Evolutionary conservation across 2,329 filamentous ascomycete genomes (phyloP).

Genomic region (Colletotrichum lindemuthianum): DNA sequence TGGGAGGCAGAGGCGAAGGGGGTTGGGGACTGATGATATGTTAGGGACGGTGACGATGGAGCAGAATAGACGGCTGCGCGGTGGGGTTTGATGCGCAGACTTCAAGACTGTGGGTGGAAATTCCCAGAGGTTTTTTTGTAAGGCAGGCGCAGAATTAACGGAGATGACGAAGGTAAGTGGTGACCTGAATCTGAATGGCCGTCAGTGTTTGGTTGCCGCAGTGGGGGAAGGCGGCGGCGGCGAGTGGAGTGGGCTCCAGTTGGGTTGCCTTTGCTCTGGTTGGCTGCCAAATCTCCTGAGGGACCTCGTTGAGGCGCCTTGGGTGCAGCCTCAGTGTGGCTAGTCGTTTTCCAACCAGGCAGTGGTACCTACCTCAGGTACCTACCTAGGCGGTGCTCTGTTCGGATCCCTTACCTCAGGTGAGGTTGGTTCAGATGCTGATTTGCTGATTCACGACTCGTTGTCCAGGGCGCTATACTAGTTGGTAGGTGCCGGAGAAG

Average conservation of each 20-base stretch:
- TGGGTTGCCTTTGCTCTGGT: background rate
- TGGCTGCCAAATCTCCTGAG: no score
- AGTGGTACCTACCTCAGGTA: no score
- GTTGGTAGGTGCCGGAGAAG: no score
- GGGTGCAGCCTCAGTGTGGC: no score
- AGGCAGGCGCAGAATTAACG: slow-evolving; percentile 34
- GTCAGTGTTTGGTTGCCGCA: slow-evolving; percentile 35
- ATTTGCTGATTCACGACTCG: no score
- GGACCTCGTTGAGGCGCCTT: slow-evolving; percentile 1
- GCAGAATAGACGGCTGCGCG: slow-evolving; percentile 6
- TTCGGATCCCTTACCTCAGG: no score
- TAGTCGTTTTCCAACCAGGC: no score
- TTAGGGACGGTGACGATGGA: background rate
- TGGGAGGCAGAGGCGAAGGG: background rate
- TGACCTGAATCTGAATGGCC: slow-evolving; percentile 26
- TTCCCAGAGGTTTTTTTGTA: slow-evolving; percentile 30
- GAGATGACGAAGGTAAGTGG: slow-evolving; percentile 36
- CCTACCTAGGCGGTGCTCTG: no score
- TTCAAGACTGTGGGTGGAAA: slow-evolving; percentile 24
- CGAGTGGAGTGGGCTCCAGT: slow-evolving; percentile 31
- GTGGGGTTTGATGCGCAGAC: slow-evolving; percentile 17
- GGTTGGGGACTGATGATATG: background rate
- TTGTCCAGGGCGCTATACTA: no score
- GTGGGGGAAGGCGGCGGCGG: slow-evolving; percentile 27
- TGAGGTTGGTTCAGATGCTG: no score